Base-by-base conservation (phyloP, 2,329 filamentous ascomycete genomes). In the Fusarium sp. region DNA sequence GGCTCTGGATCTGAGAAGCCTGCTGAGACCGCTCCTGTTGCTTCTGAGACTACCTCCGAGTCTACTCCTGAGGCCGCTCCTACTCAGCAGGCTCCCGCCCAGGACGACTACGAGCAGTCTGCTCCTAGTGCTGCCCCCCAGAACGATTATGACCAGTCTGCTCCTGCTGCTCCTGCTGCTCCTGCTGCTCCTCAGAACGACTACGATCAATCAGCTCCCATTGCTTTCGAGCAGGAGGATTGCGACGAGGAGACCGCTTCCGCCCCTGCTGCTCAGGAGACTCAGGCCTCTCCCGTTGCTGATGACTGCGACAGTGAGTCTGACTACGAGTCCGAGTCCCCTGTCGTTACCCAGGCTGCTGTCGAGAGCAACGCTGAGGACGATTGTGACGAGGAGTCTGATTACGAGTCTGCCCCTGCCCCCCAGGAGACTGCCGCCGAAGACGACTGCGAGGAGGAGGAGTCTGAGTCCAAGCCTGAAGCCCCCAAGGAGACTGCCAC, bases 241-340 rank as follows among this genome's bases (percentile, higher is more conserved):
- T 40, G 49, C 12, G 49, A 52, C n/a, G 32, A 38, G 5, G 29
- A 57, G 15, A 15, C 43, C 7, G 12, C 30, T 14, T 22, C 58
- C 8, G 30, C 34, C 9, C 34, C 34, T n/a, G 34, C 34, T n/a
- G 9, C 34, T n/a, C 34, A 51, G 29, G 57, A 49, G 20, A 42
- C 59, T 8, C 43, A 34, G 22, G 25, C 58, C 9, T 40, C 29
- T 18, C 15, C 54, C 8, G 12, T 44, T 22, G 27, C 46, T 9
- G 55, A 43, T 12, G 55, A 50, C 27, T 61, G 59, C 6, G 59
- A 61, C 4, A 52, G 25, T 3, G 58, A 60, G 22, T 20, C 30
- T 8, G 29, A 18, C n/a, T 38, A 29, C 29, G 51, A 45, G 11
- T 20, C 43, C 15, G 27, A 42, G 12, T 4, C 42, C 11, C 53